Evolutionary conservation across 768 basidiomycete species (phyloP), one percentile per base, ranked within the genome.

Genomic region (Trametes elegans): DNA sequence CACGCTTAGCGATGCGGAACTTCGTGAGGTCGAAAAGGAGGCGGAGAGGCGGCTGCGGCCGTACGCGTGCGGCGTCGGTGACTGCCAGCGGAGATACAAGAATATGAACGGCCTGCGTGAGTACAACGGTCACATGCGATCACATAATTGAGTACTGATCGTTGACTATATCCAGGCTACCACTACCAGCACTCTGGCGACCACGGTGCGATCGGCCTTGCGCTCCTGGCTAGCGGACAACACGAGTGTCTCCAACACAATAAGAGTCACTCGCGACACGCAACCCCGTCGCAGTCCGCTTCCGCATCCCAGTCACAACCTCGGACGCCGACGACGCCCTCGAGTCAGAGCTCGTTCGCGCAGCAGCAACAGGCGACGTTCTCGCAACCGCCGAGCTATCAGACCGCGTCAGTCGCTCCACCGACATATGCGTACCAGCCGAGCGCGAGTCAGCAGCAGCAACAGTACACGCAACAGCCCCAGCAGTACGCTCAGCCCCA

Each of bases 181-280:
- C 96, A 98, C 72, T 98, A 98, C 68, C 90, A 94, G 70, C 96
- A 98, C 71, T 89, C 89, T 19, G 96, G 95, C 10, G 93, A 94
- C 38, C 97, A 98, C 70, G 96, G 96, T 3, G 87, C 89, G 6
- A 79, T 92, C 36, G 97, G 97, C 5, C 76, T 98, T 0, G 83
- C 85, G 39, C 74, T 97, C 63, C 79, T 98, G 39, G 90, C 91
- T 3, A 82, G 81, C 48, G 89, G 90, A 3, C 75, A 84, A 61
- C 88, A 84, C 64, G 79, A 80, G 53, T 82, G 79, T 58, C 56
- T 83, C 21, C 65, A 66, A 61, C 63, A 68, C 62, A 62, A 62
- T 42, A 62, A 65, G 52, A 39, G 50, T 18, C 61, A 62, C 55
- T 64, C 65, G 29, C 46, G 64, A 39, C 63, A 63, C 53, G 54